Evolutionary conservation across 148 eudicot species (phyloP), one percentile per base, ranked within the genome.

Genomic region (Rhododendron ferrugineum): DNA sequence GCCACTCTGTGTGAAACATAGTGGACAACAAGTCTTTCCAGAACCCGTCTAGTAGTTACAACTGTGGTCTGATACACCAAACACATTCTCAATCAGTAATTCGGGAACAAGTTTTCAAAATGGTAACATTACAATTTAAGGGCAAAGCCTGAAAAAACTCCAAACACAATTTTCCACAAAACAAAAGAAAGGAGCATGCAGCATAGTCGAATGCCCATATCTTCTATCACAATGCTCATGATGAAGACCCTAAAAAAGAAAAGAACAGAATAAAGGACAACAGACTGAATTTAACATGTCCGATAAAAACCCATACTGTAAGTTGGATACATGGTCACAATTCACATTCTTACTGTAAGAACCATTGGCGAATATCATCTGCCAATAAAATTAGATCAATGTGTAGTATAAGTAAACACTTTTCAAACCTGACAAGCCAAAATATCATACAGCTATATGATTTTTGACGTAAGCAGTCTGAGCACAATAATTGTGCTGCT

Each of bases 1-100:
- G 99, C 98, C 93, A 91, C 87, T 42, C 98, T 90, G 83, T 94
- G 98, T 64, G 98, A 95, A 86, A 89, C 86, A 81, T 93, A 92
- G 75, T 94, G 90, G 68, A 97, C 93, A 13, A 93, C 94, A 46
- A 94, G 89, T 85, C 96, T 94, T 90, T 97, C 98, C 91, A 97
- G 90, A 73, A 95, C 90, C 79, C 98, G 90, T 87, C 99, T 93
- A 73, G 96, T 97, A 18, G 98, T 97, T 60, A 93, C 88, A 85
- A 94, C 94, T 50, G 93, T 89, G 80, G 94, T 95, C 98, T 97
- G 90, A 86, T 46, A 90, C 13, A 83, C 49, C 81, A 79, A 8
- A 49, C 22, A 73, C 62, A 49, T 68, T n/a, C 37, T 22, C 75
- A 5, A 40, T 66, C 15, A 83, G 60, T 30, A 6, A 68, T 83